Conservation (phyloP, 768 basidiomycete species). For the Psilocybe azurescens region DNA sequence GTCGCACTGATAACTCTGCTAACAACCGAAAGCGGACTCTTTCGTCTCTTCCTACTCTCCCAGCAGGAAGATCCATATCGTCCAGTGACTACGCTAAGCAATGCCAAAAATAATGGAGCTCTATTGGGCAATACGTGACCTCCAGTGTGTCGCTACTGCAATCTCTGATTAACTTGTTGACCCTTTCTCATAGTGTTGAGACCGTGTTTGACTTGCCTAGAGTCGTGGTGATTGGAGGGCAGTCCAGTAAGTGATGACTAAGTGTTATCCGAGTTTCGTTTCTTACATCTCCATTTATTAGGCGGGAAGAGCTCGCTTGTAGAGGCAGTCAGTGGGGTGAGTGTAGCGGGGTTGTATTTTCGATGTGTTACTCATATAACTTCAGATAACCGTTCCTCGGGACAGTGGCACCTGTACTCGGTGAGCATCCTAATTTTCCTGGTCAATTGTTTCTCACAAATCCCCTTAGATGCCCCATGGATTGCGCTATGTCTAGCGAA, state of each 20-base stretch:
- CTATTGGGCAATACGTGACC: background rate
- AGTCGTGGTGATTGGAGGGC: slow-evolving; percentile 60
- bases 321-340: slow-evolving; percentile 60
- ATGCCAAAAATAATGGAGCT: slow-evolving; percentile 15
- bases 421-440: slow-evolving; percentile 30
- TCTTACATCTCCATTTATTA: slow-evolving; percentile 22
- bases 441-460: slow-evolving; percentile 14
- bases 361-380: background rate
- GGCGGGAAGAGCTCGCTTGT: slow-evolving; percentile 67
- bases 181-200: background rate
- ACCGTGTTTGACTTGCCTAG: slow-evolving; percentile 48
- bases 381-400: slow-evolving; percentile 62
- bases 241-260: slow-evolving; percentile 47
- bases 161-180: background rate
- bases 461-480: slow-evolving; percentile 50
- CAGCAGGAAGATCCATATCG: background rate
- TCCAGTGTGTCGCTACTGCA: background rate
- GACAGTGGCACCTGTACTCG: slow-evolving; percentile 67
- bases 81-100: slow-evolving; percentile 10
- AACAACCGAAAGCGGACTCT: background rate
- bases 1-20: background rate
- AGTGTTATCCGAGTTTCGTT: background rate
- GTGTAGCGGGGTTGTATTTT: slow-evolving; percentile 19
- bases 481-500: slow-evolving; percentile 51
- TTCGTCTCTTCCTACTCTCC: background rate